Base-by-base conservation (phyloP, 2,329 filamentous ascomycete genomes). In the Botrytis deweyae region DNA sequence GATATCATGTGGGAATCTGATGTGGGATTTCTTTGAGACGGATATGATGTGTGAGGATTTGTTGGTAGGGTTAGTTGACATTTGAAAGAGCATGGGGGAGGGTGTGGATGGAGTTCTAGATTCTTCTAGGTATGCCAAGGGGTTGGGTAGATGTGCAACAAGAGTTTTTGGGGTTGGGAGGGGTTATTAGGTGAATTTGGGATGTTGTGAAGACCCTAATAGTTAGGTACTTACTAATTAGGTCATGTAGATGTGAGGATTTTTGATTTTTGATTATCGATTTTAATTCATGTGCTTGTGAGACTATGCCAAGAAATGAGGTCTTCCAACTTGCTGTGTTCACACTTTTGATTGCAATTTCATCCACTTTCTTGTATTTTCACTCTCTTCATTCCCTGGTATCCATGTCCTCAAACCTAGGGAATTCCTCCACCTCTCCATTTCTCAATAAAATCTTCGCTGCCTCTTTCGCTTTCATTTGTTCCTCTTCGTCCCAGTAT, bases 371-470 rank as follows among this genome's bases (percentile, higher is more conserved):
- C 18, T n/a, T 22, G 0, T 10, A 20, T 33, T 36, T 4, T 25
- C 4, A 38, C 22, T n/a, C 42, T 33, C n/a, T 29, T 29, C n/a
- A 64, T 18, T 18, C 18, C 49, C 66, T 42, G 25, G 66, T 68
- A 58, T 68, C 49, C 66, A 58, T 68, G 33, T 68, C 66, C 49
- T 49, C 49, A 69, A 72, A 72, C 55, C 14, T 61, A n/a, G 71
- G 71, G 62, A 72, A 72, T 6, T 42, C 71, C 20, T 72, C 71
- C 20, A 44, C 36, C 16, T 69, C 71, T 4, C 63, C 33, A 62
- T 62, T 72, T n/a, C 55, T 59, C 40, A 58, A 58, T 4, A 68
- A 22, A 58, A 58, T 42, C 18, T 16, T 42, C 12, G 66, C 66
- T 20, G 49, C 49, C 6, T 58, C 49, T 16, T 33, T 68, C 8